These are phyloP conservation scores for Daldinia eschscholtzii DNA, from an alignment of 2,329 filamentous ascomycete genomes.

Conservation along the genomic window DNA sequence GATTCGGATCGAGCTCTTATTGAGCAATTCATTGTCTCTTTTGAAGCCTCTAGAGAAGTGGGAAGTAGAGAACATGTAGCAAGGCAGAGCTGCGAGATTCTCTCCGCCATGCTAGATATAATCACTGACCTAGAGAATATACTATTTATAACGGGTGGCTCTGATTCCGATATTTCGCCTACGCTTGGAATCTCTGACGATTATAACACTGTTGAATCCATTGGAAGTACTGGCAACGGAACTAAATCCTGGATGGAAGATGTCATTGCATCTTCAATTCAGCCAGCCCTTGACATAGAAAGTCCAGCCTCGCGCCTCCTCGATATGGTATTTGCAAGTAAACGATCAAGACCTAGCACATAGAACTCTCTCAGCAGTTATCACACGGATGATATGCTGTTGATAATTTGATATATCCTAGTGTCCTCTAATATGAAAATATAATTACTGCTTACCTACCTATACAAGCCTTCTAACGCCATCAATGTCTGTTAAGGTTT, in stretches of 20 bases:
- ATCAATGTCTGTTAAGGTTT: background rate
- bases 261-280: conserved; percentile 6
- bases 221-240: background rate
- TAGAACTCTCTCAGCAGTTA: background rate
- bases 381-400: background rate
- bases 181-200: background rate
- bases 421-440: background rate
- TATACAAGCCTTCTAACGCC: no score
- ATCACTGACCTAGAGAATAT: background rate
- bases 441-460: no score
- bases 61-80: background rate
- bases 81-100: background rate
- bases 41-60: background rate
- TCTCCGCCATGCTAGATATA: background rate
- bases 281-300: background rate
- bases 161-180: background rate
- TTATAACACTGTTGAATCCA: background rate
- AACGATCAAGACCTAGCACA: background rate
- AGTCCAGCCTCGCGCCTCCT: background rate
- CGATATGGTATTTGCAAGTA: background rate
- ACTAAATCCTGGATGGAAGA: background rate
- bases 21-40: conserved; percentile 1
- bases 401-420: background rate
- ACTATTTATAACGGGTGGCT: background rate
- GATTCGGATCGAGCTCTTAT: conserved; percentile 1